Conservation (phyloP, 1,284 basidiomycete genomes). For the Wallemia ichthyophaga region DNA sequence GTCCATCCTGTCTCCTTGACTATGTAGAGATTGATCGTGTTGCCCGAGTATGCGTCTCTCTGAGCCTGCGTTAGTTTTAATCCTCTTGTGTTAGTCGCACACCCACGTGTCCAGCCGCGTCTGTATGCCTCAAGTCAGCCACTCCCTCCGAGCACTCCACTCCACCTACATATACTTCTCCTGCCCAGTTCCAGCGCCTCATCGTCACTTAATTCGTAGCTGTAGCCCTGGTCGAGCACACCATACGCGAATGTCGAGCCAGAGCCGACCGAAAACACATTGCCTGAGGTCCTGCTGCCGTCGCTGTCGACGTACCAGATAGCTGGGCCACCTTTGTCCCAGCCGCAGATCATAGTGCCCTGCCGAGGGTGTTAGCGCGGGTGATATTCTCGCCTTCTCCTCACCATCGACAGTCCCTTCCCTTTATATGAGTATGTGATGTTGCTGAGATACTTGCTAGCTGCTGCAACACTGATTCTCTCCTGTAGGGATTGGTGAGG, state of each 20-base stretch:
- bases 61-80: not conserved
- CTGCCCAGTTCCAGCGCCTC: constrained; percentile 86
- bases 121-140: not conserved
- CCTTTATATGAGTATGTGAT: constrained; percentile 96
- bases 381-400: not conserved
- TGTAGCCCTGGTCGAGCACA: constrained; percentile 87
- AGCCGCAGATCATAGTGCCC: constrained; percentile 99
- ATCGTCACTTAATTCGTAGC: constrained; percentile 71
- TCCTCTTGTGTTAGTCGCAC: not conserved
- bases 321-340: constrained; percentile 98
- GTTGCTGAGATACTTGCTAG: constrained; percentile 89
- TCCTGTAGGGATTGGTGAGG: constrained; percentile 19
- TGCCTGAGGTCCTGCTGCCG: constrained; percentile 76
- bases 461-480: constrained; percentile 91
- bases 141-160: not conserved
- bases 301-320: constrained; percentile 97
- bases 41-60: constrained; percentile 90
- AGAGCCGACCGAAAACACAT: constrained; percentile 92
- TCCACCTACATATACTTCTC: constrained; percentile 37
- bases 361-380: constrained; percentile 31
- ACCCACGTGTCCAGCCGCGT: constrained; percentile 56
- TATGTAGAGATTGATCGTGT: constrained; percentile 84
- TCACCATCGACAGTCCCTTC: constrained; percentile 44
- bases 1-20: constrained; percentile 50
- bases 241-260: constrained; percentile 96